Evolutionary conservation across 2,329 filamentous ascomycete species (phyloP).

Genomic region (Paraconiothyrium sp.): DNA sequence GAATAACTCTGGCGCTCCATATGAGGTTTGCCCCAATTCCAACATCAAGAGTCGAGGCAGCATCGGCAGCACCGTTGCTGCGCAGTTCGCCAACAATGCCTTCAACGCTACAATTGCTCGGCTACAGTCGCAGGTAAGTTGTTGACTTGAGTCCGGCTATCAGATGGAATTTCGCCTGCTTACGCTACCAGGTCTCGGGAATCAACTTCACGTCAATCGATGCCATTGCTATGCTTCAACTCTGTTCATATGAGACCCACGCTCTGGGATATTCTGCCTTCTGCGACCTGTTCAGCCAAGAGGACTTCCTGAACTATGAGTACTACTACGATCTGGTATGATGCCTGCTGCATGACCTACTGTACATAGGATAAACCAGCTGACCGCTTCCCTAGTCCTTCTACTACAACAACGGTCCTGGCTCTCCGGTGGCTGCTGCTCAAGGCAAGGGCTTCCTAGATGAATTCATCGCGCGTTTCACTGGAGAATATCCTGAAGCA

Average conservation of each 20-base stretch:
- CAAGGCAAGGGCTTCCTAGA: constrained; percentile 45
- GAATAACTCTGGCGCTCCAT: constrained; percentile 44
- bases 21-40: constrained; percentile 41
- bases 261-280: constrained; percentile 56
- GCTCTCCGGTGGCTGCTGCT: constrained; percentile 42
- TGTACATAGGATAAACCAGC: background rate
- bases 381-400: constrained; percentile 31
- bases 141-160: background rate
- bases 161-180: background rate
- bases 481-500: constrained; percentile 31
- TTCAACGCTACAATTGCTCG: constrained; percentile 42
- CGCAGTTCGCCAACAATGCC: constrained; percentile 34
- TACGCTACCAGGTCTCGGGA: constrained; percentile 28
- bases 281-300: constrained; percentile 53
- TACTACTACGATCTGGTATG: constrained; percentile 54
- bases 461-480: constrained; percentile 42
- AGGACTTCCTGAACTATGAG: constrained; percentile 57
- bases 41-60: constrained; percentile 37
- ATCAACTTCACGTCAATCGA: constrained; percentile 48
- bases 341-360: background rate
- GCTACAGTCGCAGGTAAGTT: constrained; percentile 29
- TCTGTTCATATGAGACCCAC: constrained; percentile 45
- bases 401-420: constrained; percentile 46
- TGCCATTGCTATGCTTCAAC: constrained; percentile 53
- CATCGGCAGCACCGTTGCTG: constrained; percentile 37